Evolutionary conservation across 345 rosid species (phyloP), one percentile per base, ranked within the genome.

Genomic region (Linum trigynum): DNA sequence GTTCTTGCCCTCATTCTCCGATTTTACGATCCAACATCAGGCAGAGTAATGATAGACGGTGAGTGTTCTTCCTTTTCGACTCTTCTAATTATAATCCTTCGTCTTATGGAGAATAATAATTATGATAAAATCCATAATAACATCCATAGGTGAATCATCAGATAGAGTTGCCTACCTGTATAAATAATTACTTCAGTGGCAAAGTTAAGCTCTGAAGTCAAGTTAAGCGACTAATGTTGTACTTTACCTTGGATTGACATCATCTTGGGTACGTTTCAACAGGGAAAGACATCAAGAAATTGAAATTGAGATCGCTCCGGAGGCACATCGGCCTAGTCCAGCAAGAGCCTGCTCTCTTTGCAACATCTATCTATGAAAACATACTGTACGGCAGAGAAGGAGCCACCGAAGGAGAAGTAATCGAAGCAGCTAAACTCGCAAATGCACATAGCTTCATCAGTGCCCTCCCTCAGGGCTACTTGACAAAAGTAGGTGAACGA

Each of bases 291-390:
- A 77, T 95, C 64, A 87, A 67, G 82, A 87, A 72, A 39, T 80
- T 91, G 5, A 82, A 78, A 74, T 74, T 89, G 51, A 95, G 87
- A 70, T 83, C 86, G 32, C 70, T 95, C 6, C 74, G 96, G 74
- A 82, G 76, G 71, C 96, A 88, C 73, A 84, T 89, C 55, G 95
- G 96, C 9, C 74, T 95, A 39, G 97, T 95, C 63, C 95, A 95
- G 65, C 96, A 95, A 79, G 97, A 95, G 74, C 96, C 96, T 8
- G 92, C 96, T 2, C 95, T 95, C 65, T 95, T 91, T 7, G 97
- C 83, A 1, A 86, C 95, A 8, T 75, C 97, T 10, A 89, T 95
- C 63, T 86, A 79, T 7, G 97, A 95, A 15, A 95, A 91, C 82
- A 95, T 95, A 48, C 74, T 85, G 42, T 95, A 95, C 55, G 97